Percentiles rank a stretch among this genome's conserved stretches.
These are phyloP conservation scores for Homolaphlyctis polyrhiza DNA, from an alignment of 371 early-diverging fungal genomes.

Conservation along the genomic window DNA sequence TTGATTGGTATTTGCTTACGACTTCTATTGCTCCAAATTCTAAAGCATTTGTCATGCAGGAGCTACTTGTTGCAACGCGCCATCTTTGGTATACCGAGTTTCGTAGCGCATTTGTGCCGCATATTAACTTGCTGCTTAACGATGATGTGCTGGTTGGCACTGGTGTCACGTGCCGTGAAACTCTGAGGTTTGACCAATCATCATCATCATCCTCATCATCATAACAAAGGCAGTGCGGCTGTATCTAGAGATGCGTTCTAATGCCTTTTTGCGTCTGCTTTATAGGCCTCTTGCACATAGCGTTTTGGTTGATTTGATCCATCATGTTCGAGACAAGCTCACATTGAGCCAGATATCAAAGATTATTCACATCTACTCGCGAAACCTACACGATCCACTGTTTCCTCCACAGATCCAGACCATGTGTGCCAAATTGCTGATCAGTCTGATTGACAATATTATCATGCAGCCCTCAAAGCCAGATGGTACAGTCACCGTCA, in stretches of 20 bases:
- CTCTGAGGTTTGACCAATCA: conserved; percentile 48
- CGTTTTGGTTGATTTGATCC: conserved; percentile 92
- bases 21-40: background rate
- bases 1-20: background rate
- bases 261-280: no score
- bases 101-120: conserved; percentile 75
- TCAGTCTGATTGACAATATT: conserved; percentile 86
- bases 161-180: conserved; percentile 89
- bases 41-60: conserved; percentile 38
- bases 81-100: conserved; percentile 92
- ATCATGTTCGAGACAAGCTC: conserved; percentile 85
- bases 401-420: conserved; percentile 89
- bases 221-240: no score
- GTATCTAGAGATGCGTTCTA: no score
- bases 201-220: no score
- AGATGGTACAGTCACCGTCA: no score
- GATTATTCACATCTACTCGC: conserved; percentile 84
- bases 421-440: conserved; percentile 91
- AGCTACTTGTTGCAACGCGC: conserved; percentile 90
- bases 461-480: conserved; percentile 56
- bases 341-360: conserved; percentile 68
- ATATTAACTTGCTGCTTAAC: conserved; percentile 83
- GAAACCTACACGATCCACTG: conserved; percentile 82
- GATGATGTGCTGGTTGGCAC: conserved; percentile 89
- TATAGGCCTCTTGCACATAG: conserved; percentile 83